phyloP scores from a whole-genome alignment of 352 stramenopile species.

The Thalassiosira oceanica region DNA sequence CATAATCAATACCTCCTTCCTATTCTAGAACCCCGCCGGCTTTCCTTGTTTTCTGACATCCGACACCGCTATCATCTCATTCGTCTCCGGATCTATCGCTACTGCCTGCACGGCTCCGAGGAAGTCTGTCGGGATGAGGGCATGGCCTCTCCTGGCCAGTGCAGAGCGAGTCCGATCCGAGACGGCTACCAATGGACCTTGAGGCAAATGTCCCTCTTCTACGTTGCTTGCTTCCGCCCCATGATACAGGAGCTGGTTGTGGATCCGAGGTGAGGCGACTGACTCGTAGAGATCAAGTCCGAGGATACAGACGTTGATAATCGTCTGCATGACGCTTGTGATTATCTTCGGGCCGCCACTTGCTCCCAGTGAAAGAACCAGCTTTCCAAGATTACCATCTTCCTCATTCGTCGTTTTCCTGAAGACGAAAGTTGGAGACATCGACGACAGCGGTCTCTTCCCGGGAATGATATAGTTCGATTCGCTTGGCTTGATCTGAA shows the following conservation, averaged over 20 bases:
- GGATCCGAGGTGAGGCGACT: slow-evolving; percentile 56
- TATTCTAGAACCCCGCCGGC: slow-evolving; percentile 60
- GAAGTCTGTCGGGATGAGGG: slow-evolving; percentile 53
- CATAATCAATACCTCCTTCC: too few relatives aligned
- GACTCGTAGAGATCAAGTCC: slow-evolving; percentile 66
- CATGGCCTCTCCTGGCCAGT: slow-evolving; percentile 46
- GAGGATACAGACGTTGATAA: slow-evolving; percentile 62
- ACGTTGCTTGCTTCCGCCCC: slow-evolving; percentile 21
- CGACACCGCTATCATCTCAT: slow-evolving; percentile 55
- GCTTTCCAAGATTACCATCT: slow-evolving; percentile 16
- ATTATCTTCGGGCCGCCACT: slow-evolving; percentile 79
- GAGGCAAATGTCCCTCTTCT: slow-evolving; percentile 16
- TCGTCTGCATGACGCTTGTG: slow-evolving; percentile 57
- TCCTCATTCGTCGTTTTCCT: not conserved
- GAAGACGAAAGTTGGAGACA: slow-evolving; percentile 78
- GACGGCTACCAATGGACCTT: slow-evolving; percentile 39
- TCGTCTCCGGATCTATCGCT: slow-evolving; percentile 57
- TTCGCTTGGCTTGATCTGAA: slow-evolving; percentile 52
- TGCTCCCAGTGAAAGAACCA: slow-evolving; percentile 60
- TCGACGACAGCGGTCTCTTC: slow-evolving; percentile 77
- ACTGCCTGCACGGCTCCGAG: slow-evolving; percentile 69
- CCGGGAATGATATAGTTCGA: slow-evolving; percentile 63
- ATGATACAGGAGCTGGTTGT: slow-evolving; percentile 77
- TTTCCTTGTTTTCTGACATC: slow-evolving; percentile 72
- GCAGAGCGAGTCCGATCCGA: slow-evolving; percentile 40